Evolutionary conservation across 495 filamentous ascomycete genomes (phyloP), one percentile per base, ranked within the genome.

Genomic region (Pseudevernia furfuracea): DNA sequence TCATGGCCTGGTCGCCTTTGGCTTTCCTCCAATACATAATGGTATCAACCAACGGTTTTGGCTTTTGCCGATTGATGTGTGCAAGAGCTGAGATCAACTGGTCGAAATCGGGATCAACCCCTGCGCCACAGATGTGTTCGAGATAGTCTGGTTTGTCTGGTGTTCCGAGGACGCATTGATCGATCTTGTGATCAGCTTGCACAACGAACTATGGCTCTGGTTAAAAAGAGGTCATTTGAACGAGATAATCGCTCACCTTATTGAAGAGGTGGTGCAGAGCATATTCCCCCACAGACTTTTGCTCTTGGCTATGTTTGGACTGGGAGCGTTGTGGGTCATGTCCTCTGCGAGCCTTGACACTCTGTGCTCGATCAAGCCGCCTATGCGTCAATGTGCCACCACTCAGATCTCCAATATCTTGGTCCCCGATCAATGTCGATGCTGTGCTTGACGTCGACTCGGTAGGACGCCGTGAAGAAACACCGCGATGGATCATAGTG

Each of bases 21-120:
- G 83, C 86, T 74, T 96, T 96, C 48, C 95, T 84, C 94, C 94
- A 98, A 28, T 91, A 84, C 91, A 98, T 97, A 66, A 97, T 88
- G 14, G 90, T 90, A 74, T 97, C 93, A 68, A 98, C 96, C 61
- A 98, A 74, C n/a, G 90, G 89, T 69, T 92, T 96, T 7, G 94
- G 95, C 69, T 97, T 96, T 69, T 89, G 87, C 39, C 91, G 88
- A 60, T 91, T 90, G 71, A 99, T 96, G 74, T 93, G 91, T 32
- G 94, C 94, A 56, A 97, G 79, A 23, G 95, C 93, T 7, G 88
- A 87, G 56, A 99, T 92, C 68, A 96, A 84, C 74, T 96, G 94
- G 76, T 99, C 94, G 71, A 99, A 97, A n/a, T 83, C 84, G 8
- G 87, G 81, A 72, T 99, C 94, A 21, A 86, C 87, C 15, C 92